phyloP scores from a whole-genome alignment of 2,329 filamentous ascomycete species.

The Epichloe elymi region DNA sequence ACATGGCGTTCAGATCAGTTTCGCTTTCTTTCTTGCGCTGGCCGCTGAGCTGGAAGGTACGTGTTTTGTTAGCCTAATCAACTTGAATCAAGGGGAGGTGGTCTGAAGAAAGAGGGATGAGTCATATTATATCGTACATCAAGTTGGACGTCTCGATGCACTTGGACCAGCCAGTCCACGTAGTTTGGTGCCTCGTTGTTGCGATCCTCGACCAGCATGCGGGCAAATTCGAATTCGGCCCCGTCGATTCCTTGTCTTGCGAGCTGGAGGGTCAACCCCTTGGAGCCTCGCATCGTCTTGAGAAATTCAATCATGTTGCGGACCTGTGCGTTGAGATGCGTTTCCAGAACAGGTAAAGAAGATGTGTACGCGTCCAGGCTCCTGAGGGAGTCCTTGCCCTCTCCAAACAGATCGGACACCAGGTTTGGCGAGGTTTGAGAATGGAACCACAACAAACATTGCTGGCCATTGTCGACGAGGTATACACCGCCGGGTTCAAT shows the following conservation, averaged over 20 bases:
- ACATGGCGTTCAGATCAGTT: slow-evolving; percentile 32
- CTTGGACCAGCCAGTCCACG: slow-evolving; percentile 94
- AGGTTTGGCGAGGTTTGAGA: slow-evolving; percentile 85
- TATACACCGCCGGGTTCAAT: slow-evolving; percentile 92
- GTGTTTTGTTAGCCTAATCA: slow-evolving; percentile 6
- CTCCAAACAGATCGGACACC: slow-evolving; percentile 78
- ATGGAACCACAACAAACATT: slow-evolving; percentile 85
- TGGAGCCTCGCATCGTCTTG: slow-evolving; percentile 65
- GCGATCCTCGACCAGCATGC: slow-evolving; percentile 80
- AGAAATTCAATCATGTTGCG: slow-evolving; percentile 88
- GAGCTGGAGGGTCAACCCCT: slow-evolving; percentile 78
- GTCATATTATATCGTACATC: slow-evolving; percentile 43
- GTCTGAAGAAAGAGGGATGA: not conserved
- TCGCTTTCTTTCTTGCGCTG: slow-evolving; percentile 58
- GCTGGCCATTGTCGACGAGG: slow-evolving; percentile 88
- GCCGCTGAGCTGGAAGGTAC: slow-evolving; percentile 42
- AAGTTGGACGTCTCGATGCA: slow-evolving; percentile 84
- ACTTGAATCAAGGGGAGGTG: not conserved
- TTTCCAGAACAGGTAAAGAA: slow-evolving; percentile 70
- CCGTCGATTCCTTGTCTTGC: slow-evolving; percentile 88
- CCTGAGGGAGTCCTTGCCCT: slow-evolving; percentile 55
- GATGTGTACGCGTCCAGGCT: slow-evolving; percentile 71
- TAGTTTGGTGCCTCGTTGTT: slow-evolving; percentile 98
- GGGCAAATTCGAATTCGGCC: slow-evolving; percentile 90
- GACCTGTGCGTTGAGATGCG: slow-evolving; percentile 86